A percentile compares a stretch with the other conserved stretches of the same genome.
Conservation (phyloP, 1,284 basidiomycete species). For the Afroboletus lepidellus region DNA sequence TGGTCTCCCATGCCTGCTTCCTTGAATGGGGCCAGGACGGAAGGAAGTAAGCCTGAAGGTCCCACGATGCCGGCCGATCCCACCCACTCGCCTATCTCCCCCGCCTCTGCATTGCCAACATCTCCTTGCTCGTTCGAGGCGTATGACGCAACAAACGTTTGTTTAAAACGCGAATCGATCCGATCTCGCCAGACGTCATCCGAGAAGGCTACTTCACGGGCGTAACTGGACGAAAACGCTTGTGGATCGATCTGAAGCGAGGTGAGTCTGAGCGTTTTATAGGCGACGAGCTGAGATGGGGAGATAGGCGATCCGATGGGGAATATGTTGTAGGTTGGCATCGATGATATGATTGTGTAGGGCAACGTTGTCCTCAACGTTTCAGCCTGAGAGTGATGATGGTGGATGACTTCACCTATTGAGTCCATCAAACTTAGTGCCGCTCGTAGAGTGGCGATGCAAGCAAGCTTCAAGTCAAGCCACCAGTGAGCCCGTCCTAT, state of each 20-base stretch:
- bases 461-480: too few species aligned
- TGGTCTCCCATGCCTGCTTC: slow-evolving; percentile 14
- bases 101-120: neutral
- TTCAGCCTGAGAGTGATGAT: too few species aligned
- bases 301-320: slow-evolving; percentile 16
- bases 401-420: too few species aligned
- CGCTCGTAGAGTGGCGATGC: too few species aligned
- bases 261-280: slow-evolving; percentile 34
- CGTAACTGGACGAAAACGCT: slow-evolving; percentile 37
- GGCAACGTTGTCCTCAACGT: neutral
- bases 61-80: slow-evolving; percentile 32
- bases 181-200: slow-evolving; percentile 35
- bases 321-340: slow-evolving; percentile 16
- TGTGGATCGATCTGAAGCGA: slow-evolving; percentile 36
- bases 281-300: slow-evolving; percentile 22
- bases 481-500: too few species aligned
- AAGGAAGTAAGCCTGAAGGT: slow-evolving; percentile 25
- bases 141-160: slow-evolving; percentile 29
- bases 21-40: slow-evolving; percentile 10
- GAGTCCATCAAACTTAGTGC: too few species aligned
- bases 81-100: slow-evolving; percentile 27
- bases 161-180: slow-evolving; percentile 27
- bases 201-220: slow-evolving; percentile 31
- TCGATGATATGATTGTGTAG: neutral
- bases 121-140: neutral